Percentiles rank a stretch among this genome's conserved stretches.
phyloP scores from a whole-genome alignment of 1,139 yeast genomes.

The Suhomyces anneliseae region DNA sequence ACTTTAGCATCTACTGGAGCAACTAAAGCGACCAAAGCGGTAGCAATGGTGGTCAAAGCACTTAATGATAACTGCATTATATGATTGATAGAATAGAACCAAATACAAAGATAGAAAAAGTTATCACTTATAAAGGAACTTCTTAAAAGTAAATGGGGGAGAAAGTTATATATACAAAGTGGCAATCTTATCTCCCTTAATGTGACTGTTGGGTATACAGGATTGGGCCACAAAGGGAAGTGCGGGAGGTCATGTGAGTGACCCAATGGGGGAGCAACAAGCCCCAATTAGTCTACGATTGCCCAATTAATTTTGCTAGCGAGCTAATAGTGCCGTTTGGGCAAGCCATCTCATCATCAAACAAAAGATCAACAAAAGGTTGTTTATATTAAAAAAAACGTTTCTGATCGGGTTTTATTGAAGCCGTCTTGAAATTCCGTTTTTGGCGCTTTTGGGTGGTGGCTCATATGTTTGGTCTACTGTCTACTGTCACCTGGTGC shows the following conservation, averaged over 20 bases:
- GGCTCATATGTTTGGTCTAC: too few species aligned
- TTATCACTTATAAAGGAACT: not conserved
- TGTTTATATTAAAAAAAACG: too few species aligned
- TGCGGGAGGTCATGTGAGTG: not conserved
- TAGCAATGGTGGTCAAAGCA: constrained; percentile 40
- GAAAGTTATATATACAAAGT: constrained; percentile 1
- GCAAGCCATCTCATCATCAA: too few species aligned
- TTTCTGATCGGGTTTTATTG: too few species aligned
- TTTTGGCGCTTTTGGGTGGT: too few species aligned
- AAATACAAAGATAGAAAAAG: not conserved
- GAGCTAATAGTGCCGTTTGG: too few species aligned
- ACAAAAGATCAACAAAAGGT: too few species aligned
- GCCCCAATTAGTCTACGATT: not conserved
- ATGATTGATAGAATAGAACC: not conserved
- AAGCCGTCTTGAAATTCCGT: too few species aligned
- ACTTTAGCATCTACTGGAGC: constrained; percentile 57
- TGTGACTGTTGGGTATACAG: not conserved
- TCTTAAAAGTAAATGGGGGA: not conserved
- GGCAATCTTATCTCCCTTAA: constrained; percentile 10
- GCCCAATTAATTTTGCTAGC: too few species aligned
- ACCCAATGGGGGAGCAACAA: not conserved
- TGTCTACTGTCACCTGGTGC: too few species aligned
- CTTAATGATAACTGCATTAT: constrained; percentile 37
- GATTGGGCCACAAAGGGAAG: not conserved
- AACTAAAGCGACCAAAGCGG: constrained; percentile 23